These are phyloP conservation scores for Bruguiera parviflora DNA, from an alignment of 345 rosid species.

Conservation along the genomic window DNA sequence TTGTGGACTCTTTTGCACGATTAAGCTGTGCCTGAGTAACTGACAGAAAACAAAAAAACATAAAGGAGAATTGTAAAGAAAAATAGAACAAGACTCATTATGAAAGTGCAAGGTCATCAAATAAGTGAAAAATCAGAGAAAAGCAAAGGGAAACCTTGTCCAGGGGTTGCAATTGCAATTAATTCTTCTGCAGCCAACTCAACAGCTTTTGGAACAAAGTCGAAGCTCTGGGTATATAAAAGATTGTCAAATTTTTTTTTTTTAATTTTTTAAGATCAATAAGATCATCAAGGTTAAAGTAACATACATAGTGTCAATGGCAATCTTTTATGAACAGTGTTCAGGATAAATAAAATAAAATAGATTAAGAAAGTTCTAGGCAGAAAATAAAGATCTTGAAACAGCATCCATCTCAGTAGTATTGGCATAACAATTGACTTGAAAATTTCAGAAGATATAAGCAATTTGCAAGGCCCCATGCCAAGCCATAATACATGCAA, in stretches of 20 bases:
- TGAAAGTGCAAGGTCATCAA: background rate
- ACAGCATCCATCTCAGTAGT: no score
- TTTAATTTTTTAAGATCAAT: no score
- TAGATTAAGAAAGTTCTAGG: no score
- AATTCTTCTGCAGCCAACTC: slow-evolving; percentile 67
- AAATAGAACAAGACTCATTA: background rate
- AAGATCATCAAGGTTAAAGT: background rate
- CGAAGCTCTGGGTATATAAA: slow-evolving; percentile 51
- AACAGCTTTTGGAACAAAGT: slow-evolving; percentile 60
- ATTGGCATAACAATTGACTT: no score
- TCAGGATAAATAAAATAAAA: no score
- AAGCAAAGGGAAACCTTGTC: slow-evolving; percentile 40
- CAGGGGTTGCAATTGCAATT: slow-evolving; percentile 61
- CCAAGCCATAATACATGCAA: no score
- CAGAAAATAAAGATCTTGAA: no score
- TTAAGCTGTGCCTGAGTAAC: slow-evolving; percentile 66
- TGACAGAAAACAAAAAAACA: slow-evolving; percentile 18
- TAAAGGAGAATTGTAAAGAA: background rate
- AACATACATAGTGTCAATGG: no score
- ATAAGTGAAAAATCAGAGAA: background rate
- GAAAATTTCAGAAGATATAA: no score
- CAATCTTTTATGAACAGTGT: no score
- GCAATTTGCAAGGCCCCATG: no score
- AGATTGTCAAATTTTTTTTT: slow-evolving; percentile 2
- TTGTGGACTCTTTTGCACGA: slow-evolving; percentile 78